Conservation (phyloP, 768 basidiomycete genomes). For the Podaxis carcinomalis region DNA sequence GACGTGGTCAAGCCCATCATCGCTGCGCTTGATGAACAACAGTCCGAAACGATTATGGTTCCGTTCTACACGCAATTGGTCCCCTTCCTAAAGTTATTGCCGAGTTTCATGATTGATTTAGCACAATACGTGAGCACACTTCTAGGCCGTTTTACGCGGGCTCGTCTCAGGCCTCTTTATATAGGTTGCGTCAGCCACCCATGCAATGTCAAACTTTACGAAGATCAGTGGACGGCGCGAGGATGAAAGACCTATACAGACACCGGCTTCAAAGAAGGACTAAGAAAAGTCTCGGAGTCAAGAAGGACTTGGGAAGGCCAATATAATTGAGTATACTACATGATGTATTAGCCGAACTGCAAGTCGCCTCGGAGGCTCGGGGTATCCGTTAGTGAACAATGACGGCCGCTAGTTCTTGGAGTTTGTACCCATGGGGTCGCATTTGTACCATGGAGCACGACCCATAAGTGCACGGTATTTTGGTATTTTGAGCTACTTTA, state of each 20-base stretch:
- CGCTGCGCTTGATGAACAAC: constrained; percentile 73
- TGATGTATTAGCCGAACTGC: background rate
- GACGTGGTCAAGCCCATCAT: constrained; percentile 80
- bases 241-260: constrained; percentile 40
- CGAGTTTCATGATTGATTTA: constrained; percentile 73
- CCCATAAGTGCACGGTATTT: too few species aligned
- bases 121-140: constrained; percentile 59
- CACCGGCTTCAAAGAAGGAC: constrained; percentile 16
- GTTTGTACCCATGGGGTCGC: background rate
- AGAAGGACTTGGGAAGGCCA: background rate
- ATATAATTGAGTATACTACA: background rate
- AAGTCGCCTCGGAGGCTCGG: background rate
- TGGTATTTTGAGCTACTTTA: too few species aligned
- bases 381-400: background rate
- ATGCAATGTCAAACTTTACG: constrained; percentile 62
- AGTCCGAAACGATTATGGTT: constrained; percentile 64
- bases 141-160: background rate
- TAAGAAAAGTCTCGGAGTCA: constrained; percentile 8
- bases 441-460: too few species aligned
- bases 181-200: constrained; percentile 67
- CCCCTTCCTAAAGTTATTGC: constrained; percentile 52
- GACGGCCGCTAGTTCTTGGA: background rate
- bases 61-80: constrained; percentile 70
- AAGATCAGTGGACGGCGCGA: constrained; percentile 58
- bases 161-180: constrained; percentile 1